Percentiles rank a stretch among this genome's conserved stretches.
Conservation (phyloP, 2,329 filamentous ascomycete species). For the Pseudocercospora pini-densiflorae region DNA sequence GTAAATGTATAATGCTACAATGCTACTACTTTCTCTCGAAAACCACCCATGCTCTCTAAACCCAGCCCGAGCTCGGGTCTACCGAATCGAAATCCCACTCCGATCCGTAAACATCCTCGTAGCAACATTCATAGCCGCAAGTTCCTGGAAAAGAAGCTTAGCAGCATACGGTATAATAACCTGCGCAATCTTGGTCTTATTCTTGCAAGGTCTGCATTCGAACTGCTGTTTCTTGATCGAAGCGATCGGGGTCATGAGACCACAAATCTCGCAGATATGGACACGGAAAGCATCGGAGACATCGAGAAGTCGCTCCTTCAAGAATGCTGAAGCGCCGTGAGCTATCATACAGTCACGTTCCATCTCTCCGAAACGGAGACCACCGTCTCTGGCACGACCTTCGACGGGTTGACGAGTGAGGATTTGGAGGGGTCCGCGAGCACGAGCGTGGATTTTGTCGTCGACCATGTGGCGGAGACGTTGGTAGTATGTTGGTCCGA, state of each 20-base stretch:
- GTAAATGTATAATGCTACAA: not conserved
- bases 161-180: constrained; percentile 97
- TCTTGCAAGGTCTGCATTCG: constrained; percentile 96
- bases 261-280: constrained; percentile 98
- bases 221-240: constrained; percentile 95
- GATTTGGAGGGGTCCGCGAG: constrained; percentile 94
- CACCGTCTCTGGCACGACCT: constrained; percentile 96
- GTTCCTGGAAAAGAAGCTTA: constrained; percentile 97
- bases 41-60: not conserved
- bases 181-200: constrained; percentile 98
- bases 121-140: constrained; percentile 98
- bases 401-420: constrained; percentile 96
- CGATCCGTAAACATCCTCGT: constrained; percentile 87
- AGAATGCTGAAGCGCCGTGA: constrained; percentile 94
- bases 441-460: constrained; percentile 99
- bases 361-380: constrained; percentile 99
- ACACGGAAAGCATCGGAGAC: constrained; percentile 98
- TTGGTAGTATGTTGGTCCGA: constrained; percentile 98
- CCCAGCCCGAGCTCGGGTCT: not conserved
- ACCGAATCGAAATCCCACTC: constrained; percentile 39
- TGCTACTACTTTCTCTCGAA: not conserved
- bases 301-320: constrained; percentile 97
- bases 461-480: constrained; percentile 99
- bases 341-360: constrained; percentile 99
- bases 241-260: constrained; percentile 98